phyloP scores from a whole-genome alignment of 73 alveolate species.

The Paramecium tetraurelia region DNA sequence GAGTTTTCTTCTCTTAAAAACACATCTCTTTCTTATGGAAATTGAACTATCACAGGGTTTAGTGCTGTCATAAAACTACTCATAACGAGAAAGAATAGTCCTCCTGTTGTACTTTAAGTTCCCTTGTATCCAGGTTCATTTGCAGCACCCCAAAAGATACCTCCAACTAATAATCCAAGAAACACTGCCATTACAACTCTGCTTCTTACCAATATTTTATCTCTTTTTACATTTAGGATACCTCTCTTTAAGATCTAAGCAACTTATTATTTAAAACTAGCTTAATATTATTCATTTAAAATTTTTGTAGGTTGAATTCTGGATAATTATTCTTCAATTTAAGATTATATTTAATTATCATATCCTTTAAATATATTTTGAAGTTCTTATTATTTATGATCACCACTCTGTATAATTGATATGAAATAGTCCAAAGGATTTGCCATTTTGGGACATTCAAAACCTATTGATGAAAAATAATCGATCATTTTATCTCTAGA shows the following conservation, averaged over 20 bases:
- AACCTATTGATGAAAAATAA: slow-evolving; percentile 43
- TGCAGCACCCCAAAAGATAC: slow-evolving; percentile 26
- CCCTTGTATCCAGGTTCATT: not conserved
- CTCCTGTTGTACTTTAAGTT: slow-evolving; percentile 46
- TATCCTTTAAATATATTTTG: not conserved
- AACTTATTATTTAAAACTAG: not conserved
- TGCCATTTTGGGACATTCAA: slow-evolving; percentile 62
- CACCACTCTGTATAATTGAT: not conserved
- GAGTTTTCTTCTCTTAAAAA: slow-evolving; percentile 73
- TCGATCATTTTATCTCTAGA: not conserved
- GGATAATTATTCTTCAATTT: not conserved
- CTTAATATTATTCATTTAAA: not conserved
- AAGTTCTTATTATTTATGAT: not conserved
- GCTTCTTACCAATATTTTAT: not conserved
- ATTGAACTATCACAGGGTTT: slow-evolving; percentile 46
- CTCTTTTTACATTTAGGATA: not conserved
- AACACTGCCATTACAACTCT: not conserved
- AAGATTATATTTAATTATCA: not conserved
- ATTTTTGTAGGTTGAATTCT: not conserved
- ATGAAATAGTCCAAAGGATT: slow-evolving; percentile 77
- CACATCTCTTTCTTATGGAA: slow-evolving; percentile 73
- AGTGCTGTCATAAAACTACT: slow-evolving; percentile 50
- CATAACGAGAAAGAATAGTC: slow-evolving; percentile 52
- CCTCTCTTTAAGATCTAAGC: not conserved
- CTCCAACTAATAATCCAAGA: slow-evolving; percentile 16